Evolutionary conservation across 768 basidiomycete species (phyloP).

Genomic region (Lentinula sp.): DNA sequence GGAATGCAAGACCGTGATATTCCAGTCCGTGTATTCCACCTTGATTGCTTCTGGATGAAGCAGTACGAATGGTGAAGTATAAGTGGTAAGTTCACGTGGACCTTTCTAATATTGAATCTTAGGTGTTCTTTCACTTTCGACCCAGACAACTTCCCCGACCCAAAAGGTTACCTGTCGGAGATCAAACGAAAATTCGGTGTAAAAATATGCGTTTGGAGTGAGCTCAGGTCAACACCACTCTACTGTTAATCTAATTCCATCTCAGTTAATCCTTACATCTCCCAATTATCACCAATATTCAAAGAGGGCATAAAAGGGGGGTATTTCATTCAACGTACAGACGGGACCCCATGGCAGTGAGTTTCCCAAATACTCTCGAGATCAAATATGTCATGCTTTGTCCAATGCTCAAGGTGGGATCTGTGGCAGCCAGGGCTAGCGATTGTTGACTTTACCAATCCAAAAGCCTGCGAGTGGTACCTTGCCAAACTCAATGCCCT

Average conservation of each 20-base stretch:
- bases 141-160: slow-evolving; percentile 71
- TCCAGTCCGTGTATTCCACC: slow-evolving; percentile 64
- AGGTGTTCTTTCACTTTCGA: slow-evolving; percentile 77
- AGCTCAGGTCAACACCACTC: slow-evolving; percentile 10
- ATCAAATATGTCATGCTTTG: neutral
- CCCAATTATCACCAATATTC: slow-evolving; percentile 65
- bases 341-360: slow-evolving; percentile 66
- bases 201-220: slow-evolving; percentile 71
- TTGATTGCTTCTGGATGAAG: slow-evolving; percentile 78
- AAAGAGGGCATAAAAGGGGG: slow-evolving; percentile 61
- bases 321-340: slow-evolving; percentile 63
- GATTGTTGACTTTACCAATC: slow-evolving; percentile 56
- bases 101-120: slow-evolving; percentile 12
- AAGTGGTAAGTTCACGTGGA: neutral
- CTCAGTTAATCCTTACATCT: slow-evolving; percentile 69
- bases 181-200: slow-evolving; percentile 60
- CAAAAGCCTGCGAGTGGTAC: slow-evolving; percentile 53
- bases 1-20: slow-evolving; percentile 64
- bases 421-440: slow-evolving; percentile 63
- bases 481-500: slow-evolving; percentile 39
- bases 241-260: neutral
- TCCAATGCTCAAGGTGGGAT: slow-evolving; percentile 37
- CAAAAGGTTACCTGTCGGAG: slow-evolving; percentile 53
- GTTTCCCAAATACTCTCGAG: slow-evolving; percentile 15
- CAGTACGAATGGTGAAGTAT: slow-evolving; percentile 52